These are phyloP conservation scores for Botryobasidium botryosum DNA, from an alignment of 768 basidiomycete species.

Conservation along the genomic window DNA sequence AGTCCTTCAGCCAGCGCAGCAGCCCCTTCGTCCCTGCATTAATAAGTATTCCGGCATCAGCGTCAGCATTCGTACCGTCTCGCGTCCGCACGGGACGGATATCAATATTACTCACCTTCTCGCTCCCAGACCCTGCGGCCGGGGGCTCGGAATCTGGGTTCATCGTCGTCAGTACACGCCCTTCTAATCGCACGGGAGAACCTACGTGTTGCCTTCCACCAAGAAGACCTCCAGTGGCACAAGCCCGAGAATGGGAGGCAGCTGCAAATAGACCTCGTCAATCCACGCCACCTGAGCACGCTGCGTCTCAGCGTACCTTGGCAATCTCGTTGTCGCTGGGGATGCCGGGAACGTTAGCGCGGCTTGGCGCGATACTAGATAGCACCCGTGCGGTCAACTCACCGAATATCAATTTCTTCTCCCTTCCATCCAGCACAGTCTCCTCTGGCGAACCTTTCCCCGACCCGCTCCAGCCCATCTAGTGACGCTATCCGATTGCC, in stretches of 20 bases:
- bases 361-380: too few relatives aligned
- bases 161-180: not conserved
- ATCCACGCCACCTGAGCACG: not conserved
- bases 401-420: conserved; percentile 65
- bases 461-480: conserved; percentile 7
- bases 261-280: conserved; percentile 13
- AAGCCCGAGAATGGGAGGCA: conserved; percentile 54
- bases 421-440: conserved; percentile 52
- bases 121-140: conserved; percentile 71
- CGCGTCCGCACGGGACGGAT: not conserved
- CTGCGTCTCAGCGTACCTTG: conserved; percentile 14
- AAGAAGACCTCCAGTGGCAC: conserved; percentile 64
- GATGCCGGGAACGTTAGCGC: too few relatives aligned
- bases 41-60: not conserved
- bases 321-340: conserved; percentile 72
- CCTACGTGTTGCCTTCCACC: conserved; percentile 74
- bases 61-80: not conserved
- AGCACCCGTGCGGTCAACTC: too few relatives aligned
- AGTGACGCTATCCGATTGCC: conserved; percentile 7
- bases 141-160: conserved; percentile 61
- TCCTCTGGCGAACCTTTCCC: conserved; percentile 21
- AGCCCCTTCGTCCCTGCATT: conserved; percentile 10
- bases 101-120: conserved; percentile 32
- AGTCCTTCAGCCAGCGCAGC: conserved; percentile 3
- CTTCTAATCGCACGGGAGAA: conserved; percentile 11